A percentile compares a stretch with the other conserved stretches of the same genome.
phyloP scores from a whole-genome alignment of 768 basidiomycete genomes.

The Amanita rubescens region DNA sequence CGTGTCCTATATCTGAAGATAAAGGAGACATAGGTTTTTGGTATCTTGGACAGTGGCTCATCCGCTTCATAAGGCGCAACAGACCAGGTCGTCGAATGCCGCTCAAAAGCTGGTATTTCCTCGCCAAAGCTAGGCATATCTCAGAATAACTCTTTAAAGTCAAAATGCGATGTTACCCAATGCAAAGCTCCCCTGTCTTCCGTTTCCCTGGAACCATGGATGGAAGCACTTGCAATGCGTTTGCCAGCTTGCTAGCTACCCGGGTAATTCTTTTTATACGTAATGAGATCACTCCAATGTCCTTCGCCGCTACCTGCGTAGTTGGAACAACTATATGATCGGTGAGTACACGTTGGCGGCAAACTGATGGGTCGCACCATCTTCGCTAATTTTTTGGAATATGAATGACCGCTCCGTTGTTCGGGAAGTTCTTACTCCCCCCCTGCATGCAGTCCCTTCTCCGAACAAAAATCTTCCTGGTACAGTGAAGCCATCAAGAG shows the following conservation, averaged over 20 bases:
- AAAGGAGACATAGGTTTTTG: conserved; percentile 55
- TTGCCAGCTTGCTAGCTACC: conserved; percentile 30
- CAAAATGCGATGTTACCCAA: conserved; percentile 33
- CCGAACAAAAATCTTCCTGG: conserved; percentile 60
- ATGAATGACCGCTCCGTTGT: conserved; percentile 52
- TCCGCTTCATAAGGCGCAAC: conserved; percentile 40
- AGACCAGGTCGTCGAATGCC: conserved; percentile 46
- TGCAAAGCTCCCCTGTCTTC: conserved; percentile 33
- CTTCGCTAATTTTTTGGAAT: conserved; percentile 38
- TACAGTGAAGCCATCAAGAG: conserved; percentile 55
- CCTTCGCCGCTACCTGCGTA: conserved; percentile 19
- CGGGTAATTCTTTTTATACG: conserved; percentile 40
- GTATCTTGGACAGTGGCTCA: conserved; percentile 20
- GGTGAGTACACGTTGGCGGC: background rate
- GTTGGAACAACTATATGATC: conserved; percentile 2
- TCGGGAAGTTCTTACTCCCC: conserved; percentile 43
- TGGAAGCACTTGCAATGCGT: conserved; percentile 35
- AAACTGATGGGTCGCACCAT: conserved; percentile 23
- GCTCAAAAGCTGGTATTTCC: conserved; percentile 29
- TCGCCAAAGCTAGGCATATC: conserved; percentile 38
- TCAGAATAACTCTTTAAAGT: conserved; percentile 2
- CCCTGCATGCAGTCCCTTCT: conserved; percentile 43
- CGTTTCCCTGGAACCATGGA: conserved; percentile 26
- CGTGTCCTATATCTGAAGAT: conserved; percentile 55
- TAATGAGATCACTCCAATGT: conserved; percentile 46